Conservation (phyloP, 2,329 filamentous ascomycete species). For the Curvularia eragrostidis region DNA sequence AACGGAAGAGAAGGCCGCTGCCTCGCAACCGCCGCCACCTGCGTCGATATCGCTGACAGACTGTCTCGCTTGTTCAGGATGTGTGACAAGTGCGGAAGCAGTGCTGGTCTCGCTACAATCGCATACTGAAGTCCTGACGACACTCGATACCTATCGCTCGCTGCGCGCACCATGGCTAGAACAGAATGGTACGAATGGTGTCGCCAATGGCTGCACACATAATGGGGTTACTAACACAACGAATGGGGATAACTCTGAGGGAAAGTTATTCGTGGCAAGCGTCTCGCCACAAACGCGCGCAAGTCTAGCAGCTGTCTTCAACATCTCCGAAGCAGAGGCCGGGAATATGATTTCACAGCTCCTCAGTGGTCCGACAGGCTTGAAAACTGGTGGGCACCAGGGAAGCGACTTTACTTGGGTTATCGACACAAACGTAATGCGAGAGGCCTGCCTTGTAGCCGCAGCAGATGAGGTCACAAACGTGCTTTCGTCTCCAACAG, state of each 20-base stretch:
- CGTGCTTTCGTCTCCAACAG: slow-evolving; percentile 39
- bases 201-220: slow-evolving; percentile 1
- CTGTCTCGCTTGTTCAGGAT: slow-evolving; percentile 95
- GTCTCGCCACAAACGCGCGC: slow-evolving; percentile 91
- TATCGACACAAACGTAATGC: slow-evolving; percentile 83
- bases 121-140: slow-evolving; percentile 85
- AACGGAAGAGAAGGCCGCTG: slow-evolving; percentile 78
- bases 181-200: slow-evolving; percentile 37
- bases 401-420: slow-evolving; percentile 86
- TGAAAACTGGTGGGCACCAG: slow-evolving; percentile 73
- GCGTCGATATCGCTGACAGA: slow-evolving; percentile 96
- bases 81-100: slow-evolving; percentile 95
- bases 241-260: slow-evolving; percentile 50
- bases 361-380: slow-evolving; percentile 71
- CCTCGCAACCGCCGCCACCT: slow-evolving; percentile 66
- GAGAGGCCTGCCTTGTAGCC: slow-evolving; percentile 79
- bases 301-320: slow-evolving; percentile 84
- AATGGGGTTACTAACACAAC: too few relatives aligned
- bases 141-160: slow-evolving; percentile 70
- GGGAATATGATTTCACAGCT: slow-evolving; percentile 84
- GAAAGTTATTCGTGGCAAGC: slow-evolving; percentile 86
- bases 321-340: slow-evolving; percentile 74
- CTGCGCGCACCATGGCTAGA: slow-evolving; percentile 47
- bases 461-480: slow-evolving; percentile 57
- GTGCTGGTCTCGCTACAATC: slow-evolving; percentile 95